Conservation (phyloP, 371 early-diverging fungal species). For the Fennellomyces sp. region DNA sequence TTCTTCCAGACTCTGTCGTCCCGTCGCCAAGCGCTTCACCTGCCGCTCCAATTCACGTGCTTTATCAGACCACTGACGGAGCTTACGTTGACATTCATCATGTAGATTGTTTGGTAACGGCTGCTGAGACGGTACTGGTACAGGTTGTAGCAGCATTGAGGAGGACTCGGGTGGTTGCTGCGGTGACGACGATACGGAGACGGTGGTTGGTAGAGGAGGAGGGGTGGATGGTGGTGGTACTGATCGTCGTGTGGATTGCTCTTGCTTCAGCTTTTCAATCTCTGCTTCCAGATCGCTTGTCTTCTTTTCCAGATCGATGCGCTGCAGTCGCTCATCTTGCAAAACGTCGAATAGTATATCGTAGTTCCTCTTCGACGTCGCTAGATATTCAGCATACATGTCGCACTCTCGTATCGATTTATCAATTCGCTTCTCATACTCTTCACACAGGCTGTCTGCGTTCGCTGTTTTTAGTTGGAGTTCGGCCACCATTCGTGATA, state of each 20-base stretch:
- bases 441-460: neutral
- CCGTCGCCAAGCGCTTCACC: neutral
- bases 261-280: neutral
- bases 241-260: neutral
- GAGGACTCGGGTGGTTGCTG: neutral
- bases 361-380: neutral
- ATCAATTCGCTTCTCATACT: neutral
- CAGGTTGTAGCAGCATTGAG: neutral
- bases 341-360: neutral
- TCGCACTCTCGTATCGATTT: neutral
- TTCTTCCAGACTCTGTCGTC: neutral
- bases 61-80: neutral
- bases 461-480: neutral
- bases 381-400: neutral
- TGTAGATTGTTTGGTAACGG: neutral
- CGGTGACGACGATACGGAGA: neutral
- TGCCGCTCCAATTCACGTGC: neutral
- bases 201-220: neutral
- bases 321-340: conserved; percentile 1
- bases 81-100: neutral
- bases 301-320: conserved; percentile 7
- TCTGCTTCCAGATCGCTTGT: neutral
- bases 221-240: neutral
- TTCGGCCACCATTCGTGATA: neutral
- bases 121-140: neutral